phyloP scores from a whole-genome alignment of 1,139 yeast genomes.

The Blastobotrys arbuscula region DNA sequence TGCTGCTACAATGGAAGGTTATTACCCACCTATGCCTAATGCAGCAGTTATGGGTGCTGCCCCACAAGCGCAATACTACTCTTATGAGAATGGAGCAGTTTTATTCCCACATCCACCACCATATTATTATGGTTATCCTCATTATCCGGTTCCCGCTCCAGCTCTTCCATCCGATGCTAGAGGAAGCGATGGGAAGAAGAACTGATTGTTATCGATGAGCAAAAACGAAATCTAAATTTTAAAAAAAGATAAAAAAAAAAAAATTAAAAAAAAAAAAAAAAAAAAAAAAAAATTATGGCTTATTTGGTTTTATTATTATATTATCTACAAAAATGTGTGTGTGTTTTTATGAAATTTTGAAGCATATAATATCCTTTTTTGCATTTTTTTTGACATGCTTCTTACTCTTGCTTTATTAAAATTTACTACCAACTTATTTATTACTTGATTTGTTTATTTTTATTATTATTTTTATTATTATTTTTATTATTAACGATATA shows the following conservation, averaged over 20 bases:
- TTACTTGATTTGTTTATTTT: too few species aligned
- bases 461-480: too few species aligned
- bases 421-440: too few species aligned
- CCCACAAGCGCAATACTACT: slow-evolving; percentile 4
- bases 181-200: too few species aligned
- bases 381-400: too few species aligned
- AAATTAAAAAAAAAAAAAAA: neutral
- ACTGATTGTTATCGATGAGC: neutral
- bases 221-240: neutral
- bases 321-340: neutral
- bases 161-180: slow-evolving; percentile 1
- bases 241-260: neutral
- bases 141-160: slow-evolving; percentile 11
- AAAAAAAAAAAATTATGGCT: neutral
- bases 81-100: neutral
- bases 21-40: slow-evolving; percentile 2
- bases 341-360: neutral
- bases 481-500: too few species aligned
- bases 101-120: slow-evolving; percentile 1
- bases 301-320: too few species aligned
- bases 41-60: neutral
- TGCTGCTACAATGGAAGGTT: neutral
- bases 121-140: slow-evolving; percentile 7
- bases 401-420: neutral
- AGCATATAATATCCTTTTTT: neutral